A percentile compares a stretch with the other conserved stretches of the same genome.
Evolutionary conservation across 768 basidiomycete genomes (phyloP).

Genomic region (Boletus reticulatus): DNA sequence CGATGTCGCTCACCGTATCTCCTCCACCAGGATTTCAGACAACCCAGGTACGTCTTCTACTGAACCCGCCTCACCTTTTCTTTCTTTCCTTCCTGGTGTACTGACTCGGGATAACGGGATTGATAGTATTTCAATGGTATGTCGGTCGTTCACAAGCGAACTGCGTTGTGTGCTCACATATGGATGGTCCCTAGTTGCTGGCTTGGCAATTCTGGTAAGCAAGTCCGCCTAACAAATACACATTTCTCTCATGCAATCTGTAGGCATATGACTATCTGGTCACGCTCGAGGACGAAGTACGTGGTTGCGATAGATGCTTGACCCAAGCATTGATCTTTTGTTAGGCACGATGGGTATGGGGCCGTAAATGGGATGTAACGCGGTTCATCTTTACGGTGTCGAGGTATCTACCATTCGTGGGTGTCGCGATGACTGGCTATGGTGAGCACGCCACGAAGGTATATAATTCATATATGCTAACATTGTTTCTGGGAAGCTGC

Average conservation of each 20-base stretch:
- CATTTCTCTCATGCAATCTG: neutral
- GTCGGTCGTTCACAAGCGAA: neutral
- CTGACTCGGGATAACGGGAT: neutral
- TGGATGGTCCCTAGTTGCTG: slow-evolving; percentile 9
- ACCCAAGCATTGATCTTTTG: neutral
- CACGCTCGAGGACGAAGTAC: slow-evolving; percentile 10
- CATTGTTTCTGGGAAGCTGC: neutral
- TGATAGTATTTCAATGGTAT: slow-evolving; percentile 15
- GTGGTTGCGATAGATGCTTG: neutral
- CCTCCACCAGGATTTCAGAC: slow-evolving; percentile 13
- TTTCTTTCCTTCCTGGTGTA: neutral
- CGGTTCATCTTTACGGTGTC: slow-evolving; percentile 16
- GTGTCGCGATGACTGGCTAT: slow-evolving; percentile 9
- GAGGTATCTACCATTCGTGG: slow-evolving; percentile 21
- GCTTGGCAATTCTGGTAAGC: slow-evolving; percentile 15
- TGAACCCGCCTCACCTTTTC: neutral
- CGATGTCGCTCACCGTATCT: neutral
- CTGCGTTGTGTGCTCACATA: neutral
- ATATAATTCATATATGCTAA: neutral
- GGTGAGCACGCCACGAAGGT: neutral
- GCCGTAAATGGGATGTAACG: slow-evolving; percentile 12
- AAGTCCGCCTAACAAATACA: no score
- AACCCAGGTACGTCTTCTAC: slow-evolving; percentile 6
- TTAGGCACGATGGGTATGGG: slow-evolving; percentile 21
- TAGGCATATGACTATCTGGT: slow-evolving; percentile 13